Evolutionary conservation across 192 early-diverging fungal species (phyloP), one percentile per base, ranked within the genome.

Genomic region (Cetraspora pellucida): DNA sequence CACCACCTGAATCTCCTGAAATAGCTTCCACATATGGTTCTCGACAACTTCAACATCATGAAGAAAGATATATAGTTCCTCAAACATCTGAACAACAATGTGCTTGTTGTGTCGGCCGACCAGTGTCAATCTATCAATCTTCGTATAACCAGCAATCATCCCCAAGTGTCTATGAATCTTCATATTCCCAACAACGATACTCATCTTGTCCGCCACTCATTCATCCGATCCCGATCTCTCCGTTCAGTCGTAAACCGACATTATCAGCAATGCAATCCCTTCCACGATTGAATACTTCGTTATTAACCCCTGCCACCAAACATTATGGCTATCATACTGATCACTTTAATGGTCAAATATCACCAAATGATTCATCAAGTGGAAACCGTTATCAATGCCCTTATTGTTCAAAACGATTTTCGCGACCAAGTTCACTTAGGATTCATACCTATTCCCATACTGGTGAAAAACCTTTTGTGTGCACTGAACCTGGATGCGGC

Each of bases 361-460:
- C 74, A 75, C 31, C 66, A 79, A 57, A 78, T 77, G n/a, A 78
- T 78, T 70, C 74, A 5, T 77, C 79, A 14, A 63, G 77, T 16
- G 75, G 74, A 71, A 86, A 85, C 65, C 82, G 84, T 67, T 91
- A 91, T 73, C 80, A 83, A 65, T 93, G 91, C 59, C 76, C 81
- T 17, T 82, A 81, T 28, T 94, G 93, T 65, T 50, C 77, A 27
- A 94, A 93, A 57, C 69, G 72, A 17, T 94, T 94, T 59, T 86
- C 90, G 3, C 85, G 93, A 28, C 93, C 93, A 0, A 90, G 89
- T 9, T 89, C 91, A 0, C 74, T 92, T 3, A 79, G 86, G 2
- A 91, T 90, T 28, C 93, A 93, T 73, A 89, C 88, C 21, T 87
- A 87, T 74, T 90, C 91, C 0, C 93, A 94, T 57, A 93, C 93